Percentiles rank a stretch among this genome's conserved stretches.
phyloP scores from a whole-genome alignment of 2,329 filamentous ascomycete species.

The Colletotrichum euphorbiae region DNA sequence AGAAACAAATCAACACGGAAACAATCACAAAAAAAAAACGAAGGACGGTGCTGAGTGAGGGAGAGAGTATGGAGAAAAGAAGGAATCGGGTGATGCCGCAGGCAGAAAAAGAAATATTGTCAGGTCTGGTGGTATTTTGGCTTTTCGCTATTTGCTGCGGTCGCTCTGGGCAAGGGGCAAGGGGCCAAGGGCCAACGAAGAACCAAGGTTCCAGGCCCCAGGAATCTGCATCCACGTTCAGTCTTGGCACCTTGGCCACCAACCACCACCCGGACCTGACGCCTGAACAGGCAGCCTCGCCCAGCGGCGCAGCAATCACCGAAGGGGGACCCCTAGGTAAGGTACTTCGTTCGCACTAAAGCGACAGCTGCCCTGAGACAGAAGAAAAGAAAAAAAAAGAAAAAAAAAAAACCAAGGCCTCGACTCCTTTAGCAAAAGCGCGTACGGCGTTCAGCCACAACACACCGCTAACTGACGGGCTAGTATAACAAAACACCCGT shows the following conservation, averaged over 20 bases:
- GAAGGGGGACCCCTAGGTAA: background rate
- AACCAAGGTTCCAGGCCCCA: too few relatives aligned
- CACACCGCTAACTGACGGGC: background rate
- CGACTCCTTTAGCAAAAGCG: background rate
- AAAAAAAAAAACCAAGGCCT: too few relatives aligned
- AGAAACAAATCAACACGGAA: background rate
- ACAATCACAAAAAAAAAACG: slow-evolving; percentile 10
- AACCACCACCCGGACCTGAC: too few relatives aligned
- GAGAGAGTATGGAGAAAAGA: background rate
- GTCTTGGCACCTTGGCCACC: too few relatives aligned
- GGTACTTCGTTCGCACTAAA: too few relatives aligned
- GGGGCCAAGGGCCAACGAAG: background rate
- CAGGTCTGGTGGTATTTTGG: background rate
- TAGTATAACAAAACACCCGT: background rate
- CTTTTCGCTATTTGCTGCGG: background rate
- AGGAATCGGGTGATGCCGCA: slow-evolving; percentile 18
- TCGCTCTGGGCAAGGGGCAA: background rate
- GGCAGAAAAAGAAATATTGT: slow-evolving; percentile 5
- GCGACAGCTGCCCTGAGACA: too few relatives aligned
- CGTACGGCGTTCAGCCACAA: background rate
- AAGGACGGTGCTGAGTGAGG: slow-evolving; percentile 19
- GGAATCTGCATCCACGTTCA: background rate
- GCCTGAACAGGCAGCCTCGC: background rate
- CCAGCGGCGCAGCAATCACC: slow-evolving; percentile 12
- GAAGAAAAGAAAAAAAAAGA: too few relatives aligned